Evolutionary conservation across 169 alveolate species (phyloP), one percentile per base, ranked within the genome.

Genomic region (Babesia gibsoni): DNA sequence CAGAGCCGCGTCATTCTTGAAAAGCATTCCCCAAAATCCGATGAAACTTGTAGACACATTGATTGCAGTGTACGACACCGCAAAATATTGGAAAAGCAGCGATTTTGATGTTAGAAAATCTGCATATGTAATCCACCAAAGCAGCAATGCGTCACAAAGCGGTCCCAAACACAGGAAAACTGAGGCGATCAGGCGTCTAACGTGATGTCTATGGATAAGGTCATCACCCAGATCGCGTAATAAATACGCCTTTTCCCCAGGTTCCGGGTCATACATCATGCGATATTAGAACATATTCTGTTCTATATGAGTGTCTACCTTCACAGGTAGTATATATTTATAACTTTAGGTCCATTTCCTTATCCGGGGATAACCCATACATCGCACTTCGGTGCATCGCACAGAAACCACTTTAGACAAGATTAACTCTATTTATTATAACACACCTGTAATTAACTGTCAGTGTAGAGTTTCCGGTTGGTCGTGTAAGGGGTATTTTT

Each of bases 1-100:
- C 20, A 56, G 14, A 56, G 52, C 67, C 63, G 67, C 52, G 23
- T 35, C 67, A 32, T 35, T 27, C 67, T 56, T 35, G 27, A 56
- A 56, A 35, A 56, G 20, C 54, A 56, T 35, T 4, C 54, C 53
- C 52, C 67, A 29, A 56, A 56, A 56, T 6, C 53, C 54, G 10
- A 42, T 56, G 25, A 56, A n/a, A 56, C 52, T 56, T 5, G 67
- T 27, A 20, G 52, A 20, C 14, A 35, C 67, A 12, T 56, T 56
- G 5, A 35, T 20, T 22, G 23, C 52, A 22, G 67, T 56, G 30
- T 30, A 56, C 29, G 67, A 56, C 54, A 14, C 53, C 10, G 46
- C 10, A 39, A 39, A 39, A 16, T 39, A 39, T 16, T 39, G 10
- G 46, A 39, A 39, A 10, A 39, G 46, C 46, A 10, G 10, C 53